Percentiles rank a stretch among this genome's conserved stretches.
Conservation (phyloP, 2,329 filamentous ascomycete species). For the Penicillium sp. region DNA sequence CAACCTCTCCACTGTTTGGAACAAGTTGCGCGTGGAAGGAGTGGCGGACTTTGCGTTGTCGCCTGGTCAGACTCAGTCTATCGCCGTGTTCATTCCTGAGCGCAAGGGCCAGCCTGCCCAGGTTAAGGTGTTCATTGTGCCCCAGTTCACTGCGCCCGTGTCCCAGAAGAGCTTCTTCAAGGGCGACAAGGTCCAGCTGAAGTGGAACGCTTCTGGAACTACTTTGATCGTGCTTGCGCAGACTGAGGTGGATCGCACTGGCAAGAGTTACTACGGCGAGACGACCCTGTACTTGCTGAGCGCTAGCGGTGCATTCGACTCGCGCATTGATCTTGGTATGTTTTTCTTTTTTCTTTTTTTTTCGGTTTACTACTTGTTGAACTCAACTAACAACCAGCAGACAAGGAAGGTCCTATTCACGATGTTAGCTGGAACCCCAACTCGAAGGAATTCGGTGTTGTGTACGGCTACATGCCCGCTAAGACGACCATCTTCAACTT, state of each 20-base stretch:
- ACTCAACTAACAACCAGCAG: constrained; percentile 39
- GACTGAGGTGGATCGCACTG: constrained; percentile 96
- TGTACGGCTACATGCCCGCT: constrained; percentile 98
- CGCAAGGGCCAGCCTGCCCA: constrained; percentile 93
- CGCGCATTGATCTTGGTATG: constrained; percentile 72
- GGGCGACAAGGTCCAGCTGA: constrained; percentile 96
- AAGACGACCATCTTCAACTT: constrained; percentile 98
- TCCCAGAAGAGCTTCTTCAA: constrained; percentile 99
- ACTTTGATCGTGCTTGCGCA: constrained; percentile 91
- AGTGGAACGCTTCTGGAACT: constrained; percentile 93
- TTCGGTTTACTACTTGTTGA: background rate
- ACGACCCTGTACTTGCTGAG: constrained; percentile 95
- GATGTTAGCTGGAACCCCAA: constrained; percentile 98
- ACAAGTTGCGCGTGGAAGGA: constrained; percentile 90
- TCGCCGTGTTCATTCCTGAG: constrained; percentile 93
- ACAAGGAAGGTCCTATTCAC: constrained; percentile 97
- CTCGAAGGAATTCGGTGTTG: constrained; percentile 94
- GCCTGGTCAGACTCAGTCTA: constrained; percentile 82
- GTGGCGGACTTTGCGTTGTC: constrained; percentile 86
- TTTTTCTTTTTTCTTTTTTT: background rate
- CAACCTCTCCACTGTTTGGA: constrained; percentile 84
- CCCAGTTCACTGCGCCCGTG: constrained; percentile 75
- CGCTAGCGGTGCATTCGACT: constrained; percentile 87
- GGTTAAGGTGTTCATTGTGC: constrained; percentile 92
- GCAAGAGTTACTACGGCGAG: constrained; percentile 99